These are phyloP conservation scores for Naganishia liquefaciens DNA, from an alignment of 1,284 basidiomycete genomes.

Conservation along the genomic window DNA sequence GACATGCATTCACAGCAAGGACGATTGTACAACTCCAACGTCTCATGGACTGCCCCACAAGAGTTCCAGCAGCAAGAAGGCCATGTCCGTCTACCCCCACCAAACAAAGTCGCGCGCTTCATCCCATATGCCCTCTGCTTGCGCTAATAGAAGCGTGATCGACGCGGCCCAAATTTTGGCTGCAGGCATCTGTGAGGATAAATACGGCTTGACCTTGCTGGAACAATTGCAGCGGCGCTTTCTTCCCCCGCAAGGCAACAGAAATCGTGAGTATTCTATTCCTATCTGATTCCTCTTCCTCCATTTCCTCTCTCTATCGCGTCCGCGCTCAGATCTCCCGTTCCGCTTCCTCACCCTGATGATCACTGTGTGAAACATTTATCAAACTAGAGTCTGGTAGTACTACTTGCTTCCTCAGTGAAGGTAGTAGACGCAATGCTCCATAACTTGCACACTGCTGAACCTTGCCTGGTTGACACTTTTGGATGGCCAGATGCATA, in stretches of 20 bases:
- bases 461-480: conserved; percentile 26
- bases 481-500: conserved; percentile 5
- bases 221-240: neutral
- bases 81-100: neutral
- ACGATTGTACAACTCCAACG: no score
- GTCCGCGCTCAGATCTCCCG: no score
- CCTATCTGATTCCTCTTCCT: neutral
- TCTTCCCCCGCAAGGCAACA: neutral
- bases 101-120: conserved; percentile 10
- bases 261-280: conserved; percentile 23
- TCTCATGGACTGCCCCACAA: no score
- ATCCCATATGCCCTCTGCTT: neutral
- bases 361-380: conserved; percentile 34
- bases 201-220: neutral
- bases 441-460: conserved; percentile 34
- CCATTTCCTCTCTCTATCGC: no score
- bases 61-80: neutral
- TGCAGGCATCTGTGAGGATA: neutral
- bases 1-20: no score
- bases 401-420: conserved; percentile 31
- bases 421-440: conserved; percentile 33
- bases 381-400: conserved; percentile 39
- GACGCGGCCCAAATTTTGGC: conserved; percentile 3
- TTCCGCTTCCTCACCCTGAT: conserved; percentile 27
- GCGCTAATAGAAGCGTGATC: neutral